Evolutionary conservation across 441 rosid genomes (phyloP), one percentile per base, ranked within the genome.

Genomic region (Euphorbia celastroides): DNA sequence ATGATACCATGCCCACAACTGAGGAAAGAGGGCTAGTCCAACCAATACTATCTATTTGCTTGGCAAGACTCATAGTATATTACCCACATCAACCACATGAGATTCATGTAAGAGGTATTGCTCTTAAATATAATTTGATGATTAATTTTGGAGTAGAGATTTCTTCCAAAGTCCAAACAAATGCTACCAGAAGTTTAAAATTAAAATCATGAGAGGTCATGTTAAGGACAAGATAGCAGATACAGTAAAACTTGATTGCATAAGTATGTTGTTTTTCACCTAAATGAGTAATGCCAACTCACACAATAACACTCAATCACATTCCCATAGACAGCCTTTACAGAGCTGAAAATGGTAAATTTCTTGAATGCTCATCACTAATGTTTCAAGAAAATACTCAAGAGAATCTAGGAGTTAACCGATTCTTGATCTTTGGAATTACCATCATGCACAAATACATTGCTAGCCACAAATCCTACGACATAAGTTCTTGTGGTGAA

Each of bases 1-100:
- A 61, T 61, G 26, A 60, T 13, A 34, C 38, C 66, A 69, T 26
- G 27, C 26, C 42, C 55, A n/a, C 9, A 61, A 52, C 38, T 5
- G 11, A 44, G 44, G 60, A 59, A 5, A 57, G 44, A 30, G 30
- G 42, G 55, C 20, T 25, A n/a, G 26, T 11, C 26, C n/a, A 22
- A n/a, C 12, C 34, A 30, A 19, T 10, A 17, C 17, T 48, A 1
- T 51, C 1, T 52, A 50, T 52, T 30, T n/a, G 19, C 25, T 64
- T 31, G 32, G 59, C 64, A 20, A 27, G 55, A 42, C 54, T n/a
- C 16, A 23, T 55, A 10, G 28, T 17, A 66, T 66, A 17, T 34
- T 20, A 14, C 20, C 17, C 41, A 32, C 7, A 30, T 8, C 17
- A 14, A 17, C 3, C 54, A 36, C 36, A 17, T 25, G 32, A 26